These are phyloP conservation scores for Chenopodium suecicum DNA, from an alignment of 148 eudicot species.

Conservation along the genomic window DNA sequence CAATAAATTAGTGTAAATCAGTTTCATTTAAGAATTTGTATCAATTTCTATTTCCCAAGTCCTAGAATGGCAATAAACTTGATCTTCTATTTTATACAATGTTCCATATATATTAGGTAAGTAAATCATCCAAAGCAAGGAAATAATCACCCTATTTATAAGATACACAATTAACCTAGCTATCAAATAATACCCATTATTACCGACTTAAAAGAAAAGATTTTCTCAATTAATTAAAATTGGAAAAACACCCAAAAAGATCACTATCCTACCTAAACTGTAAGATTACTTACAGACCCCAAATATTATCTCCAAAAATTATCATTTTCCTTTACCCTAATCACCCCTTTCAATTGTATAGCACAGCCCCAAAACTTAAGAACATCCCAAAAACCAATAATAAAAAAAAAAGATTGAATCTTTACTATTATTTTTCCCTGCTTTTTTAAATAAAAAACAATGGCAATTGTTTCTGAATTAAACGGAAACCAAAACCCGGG, in stretches of 20 bases:
- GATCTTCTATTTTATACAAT: no score
- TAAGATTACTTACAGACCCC: no score
- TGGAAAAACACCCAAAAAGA: no score
- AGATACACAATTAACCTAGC: conserved; percentile 7
- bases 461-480: conserved; percentile 10
- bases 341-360: no score
- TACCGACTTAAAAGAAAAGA: conserved; percentile 1
- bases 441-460: background rate
- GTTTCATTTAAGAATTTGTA: no score
- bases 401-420: background rate
- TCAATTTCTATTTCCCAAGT: background rate
- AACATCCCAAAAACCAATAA: no score
- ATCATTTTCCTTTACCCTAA: no score
- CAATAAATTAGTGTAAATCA: no score
- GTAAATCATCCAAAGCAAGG: conserved; percentile 27
- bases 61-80: background rate
- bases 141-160: conserved; percentile 23
- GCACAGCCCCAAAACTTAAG: no score
- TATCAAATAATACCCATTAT: conserved; percentile 6
- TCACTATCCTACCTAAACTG: no score
- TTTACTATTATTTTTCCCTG: background rate
- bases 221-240: no score
- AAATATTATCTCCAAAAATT: no score
- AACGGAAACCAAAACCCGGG: conserved; percentile 9
- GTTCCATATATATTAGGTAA: conserved; percentile 27